phyloP scores from a whole-genome alignment of 345 rosid genomes.

The Eucalyptus victrix region DNA sequence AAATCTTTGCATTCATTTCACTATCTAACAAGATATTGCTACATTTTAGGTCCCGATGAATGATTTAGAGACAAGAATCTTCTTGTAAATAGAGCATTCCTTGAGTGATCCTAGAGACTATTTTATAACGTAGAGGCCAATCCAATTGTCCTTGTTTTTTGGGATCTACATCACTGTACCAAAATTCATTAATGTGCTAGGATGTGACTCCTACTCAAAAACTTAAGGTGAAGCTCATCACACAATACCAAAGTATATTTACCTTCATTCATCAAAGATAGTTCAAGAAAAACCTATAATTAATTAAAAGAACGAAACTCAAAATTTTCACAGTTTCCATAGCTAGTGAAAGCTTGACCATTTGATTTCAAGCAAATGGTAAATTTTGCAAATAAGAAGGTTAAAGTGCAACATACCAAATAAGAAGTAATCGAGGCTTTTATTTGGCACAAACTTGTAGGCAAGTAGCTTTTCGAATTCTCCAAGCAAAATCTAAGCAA shows the following conservation, averaged over 20 bases:
- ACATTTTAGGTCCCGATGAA: not conserved
- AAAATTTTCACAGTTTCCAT: not conserved
- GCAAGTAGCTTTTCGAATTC: too few relatives aligned
- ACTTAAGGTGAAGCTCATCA: not conserved
- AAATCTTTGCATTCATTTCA: not conserved
- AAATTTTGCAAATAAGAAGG: too few relatives aligned
- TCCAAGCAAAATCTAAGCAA: too few relatives aligned
- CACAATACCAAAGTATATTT: not conserved
- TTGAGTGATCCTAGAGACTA: not conserved
- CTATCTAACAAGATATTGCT: not conserved
- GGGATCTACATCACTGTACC: not conserved
- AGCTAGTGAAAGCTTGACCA: too few relatives aligned
- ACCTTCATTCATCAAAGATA: not conserved
- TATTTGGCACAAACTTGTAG: too few relatives aligned
- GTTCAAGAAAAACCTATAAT: not conserved
- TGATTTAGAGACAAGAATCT: not conserved
- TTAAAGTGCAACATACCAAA: too few relatives aligned
- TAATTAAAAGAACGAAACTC: not conserved
- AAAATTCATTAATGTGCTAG: not conserved
- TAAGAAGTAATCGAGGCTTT: too few relatives aligned
- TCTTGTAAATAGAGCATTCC: not conserved
- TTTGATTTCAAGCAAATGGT: too few relatives aligned
- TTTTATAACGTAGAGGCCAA: too few relatives aligned
- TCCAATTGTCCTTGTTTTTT: not conserved
- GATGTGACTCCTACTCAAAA: not conserved